Evolutionary conservation across 2,329 filamentous ascomycete genomes (phyloP).

Genomic region (Cytospora mali): DNA sequence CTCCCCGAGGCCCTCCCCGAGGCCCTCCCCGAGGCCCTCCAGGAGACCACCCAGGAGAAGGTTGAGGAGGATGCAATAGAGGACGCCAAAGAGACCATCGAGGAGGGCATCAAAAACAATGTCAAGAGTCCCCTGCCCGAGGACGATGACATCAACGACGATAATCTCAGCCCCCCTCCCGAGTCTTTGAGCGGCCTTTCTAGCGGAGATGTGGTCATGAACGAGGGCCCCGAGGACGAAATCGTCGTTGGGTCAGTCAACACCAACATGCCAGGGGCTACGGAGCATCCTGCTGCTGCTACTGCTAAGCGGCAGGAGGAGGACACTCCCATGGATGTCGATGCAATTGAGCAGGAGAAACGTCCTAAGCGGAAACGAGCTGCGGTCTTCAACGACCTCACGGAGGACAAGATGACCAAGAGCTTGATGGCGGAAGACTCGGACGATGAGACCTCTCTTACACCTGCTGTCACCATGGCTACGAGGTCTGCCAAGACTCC

Average conservation of each 20-base stretch:
- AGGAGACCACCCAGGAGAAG: not conserved
- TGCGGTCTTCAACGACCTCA: slow-evolving; percentile 52
- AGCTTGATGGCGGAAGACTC: slow-evolving; percentile 39
- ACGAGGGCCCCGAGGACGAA: slow-evolving; percentile 51
- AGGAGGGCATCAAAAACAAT: not conserved
- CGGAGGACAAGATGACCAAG: slow-evolving; percentile 50
- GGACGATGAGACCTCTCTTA: slow-evolving; percentile 26
- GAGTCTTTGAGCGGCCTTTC: slow-evolving; percentile 45
- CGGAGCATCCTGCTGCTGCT: slow-evolving; percentile 38
- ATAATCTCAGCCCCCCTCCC: slow-evolving; percentile 50
- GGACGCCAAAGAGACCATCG: not conserved
- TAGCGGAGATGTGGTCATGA: slow-evolving; percentile 36
- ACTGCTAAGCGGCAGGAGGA: slow-evolving; percentile 48
- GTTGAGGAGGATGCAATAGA: not conserved
- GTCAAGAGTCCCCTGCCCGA: slow-evolving; percentile 37
- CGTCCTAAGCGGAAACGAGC: slow-evolving; percentile 60
- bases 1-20: not conserved
- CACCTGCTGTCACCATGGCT: slow-evolving; percentile 28
- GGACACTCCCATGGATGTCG: slow-evolving; percentile 4
- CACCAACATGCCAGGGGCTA: slow-evolving; percentile 43
- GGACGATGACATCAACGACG: slow-evolving; percentile 39
- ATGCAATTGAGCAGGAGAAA: not conserved
- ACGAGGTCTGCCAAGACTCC: slow-evolving; percentile 21
- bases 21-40: too few relatives aligned
- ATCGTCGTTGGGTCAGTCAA: slow-evolving; percentile 50